Percentiles rank a stretch among this genome's conserved stretches.
Evolutionary conservation across 2,329 filamentous ascomycete genomes (phyloP).

Genomic region (Alternaria atra): DNA sequence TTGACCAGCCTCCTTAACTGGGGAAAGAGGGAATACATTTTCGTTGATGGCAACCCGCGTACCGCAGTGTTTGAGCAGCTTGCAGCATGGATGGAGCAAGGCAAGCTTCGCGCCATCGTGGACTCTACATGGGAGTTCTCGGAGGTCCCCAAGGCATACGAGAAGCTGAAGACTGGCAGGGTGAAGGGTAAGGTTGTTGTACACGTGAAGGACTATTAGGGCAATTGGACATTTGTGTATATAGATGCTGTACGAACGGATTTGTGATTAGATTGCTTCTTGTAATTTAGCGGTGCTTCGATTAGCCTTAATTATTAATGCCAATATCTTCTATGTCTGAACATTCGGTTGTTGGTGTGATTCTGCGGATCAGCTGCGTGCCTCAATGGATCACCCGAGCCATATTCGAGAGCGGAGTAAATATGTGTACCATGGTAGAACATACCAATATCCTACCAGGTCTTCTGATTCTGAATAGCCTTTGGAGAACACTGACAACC

Average conservation of each 20-base stretch:
- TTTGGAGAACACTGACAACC: background rate
- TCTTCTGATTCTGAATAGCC: no score
- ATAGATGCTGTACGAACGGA: background rate
- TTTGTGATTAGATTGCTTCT: background rate
- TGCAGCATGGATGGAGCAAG: conserved; percentile 63
- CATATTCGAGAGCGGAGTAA: no score
- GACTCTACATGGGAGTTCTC: conserved; percentile 64
- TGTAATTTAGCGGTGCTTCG: background rate
- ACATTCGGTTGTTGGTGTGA: background rate
- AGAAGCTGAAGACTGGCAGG: conserved; percentile 62
- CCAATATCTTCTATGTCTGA: background rate
- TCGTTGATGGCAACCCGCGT: conserved; percentile 38
- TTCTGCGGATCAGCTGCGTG: background rate
- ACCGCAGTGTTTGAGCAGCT: conserved; percentile 49
- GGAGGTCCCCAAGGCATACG: conserved; percentile 64
- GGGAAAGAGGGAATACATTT: conserved; percentile 10
- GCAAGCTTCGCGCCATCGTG: conserved; percentile 64
- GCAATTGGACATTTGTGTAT: background rate
- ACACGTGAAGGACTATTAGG: conserved; percentile 14
- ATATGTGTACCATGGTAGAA: background rate
- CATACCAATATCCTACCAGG: no score
- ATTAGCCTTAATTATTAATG: background rate
- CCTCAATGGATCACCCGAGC: no score
- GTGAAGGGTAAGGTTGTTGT: conserved; percentile 66
- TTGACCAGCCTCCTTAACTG: background rate